A percentile compares a stretch with the other conserved stretches of the same genome.
These are phyloP conservation scores for Podospora pseudocomata DNA, from an alignment of 495 filamentous ascomycete species.

Conservation along the genomic window DNA sequence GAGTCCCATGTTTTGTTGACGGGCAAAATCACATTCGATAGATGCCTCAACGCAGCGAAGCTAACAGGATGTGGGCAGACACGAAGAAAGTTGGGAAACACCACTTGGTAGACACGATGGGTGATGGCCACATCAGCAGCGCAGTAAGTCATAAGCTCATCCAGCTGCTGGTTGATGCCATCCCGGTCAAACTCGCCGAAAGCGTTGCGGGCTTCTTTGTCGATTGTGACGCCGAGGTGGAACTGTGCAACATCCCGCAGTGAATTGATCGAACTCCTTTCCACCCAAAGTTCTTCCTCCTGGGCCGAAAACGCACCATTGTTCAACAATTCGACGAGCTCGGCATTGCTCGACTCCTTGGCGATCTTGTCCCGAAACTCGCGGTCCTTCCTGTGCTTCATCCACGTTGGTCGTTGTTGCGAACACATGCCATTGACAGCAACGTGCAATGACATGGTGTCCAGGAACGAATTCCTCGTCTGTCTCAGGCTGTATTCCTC, in stretches of 20 bases:
- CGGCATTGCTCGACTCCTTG: constrained; percentile 62
- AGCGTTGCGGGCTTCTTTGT: constrained; percentile 81
- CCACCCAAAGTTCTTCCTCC: constrained; percentile 93
- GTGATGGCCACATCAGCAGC: constrained; percentile 92
- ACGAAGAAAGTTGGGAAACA: constrained; percentile 82
- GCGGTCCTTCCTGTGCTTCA: constrained; percentile 86
- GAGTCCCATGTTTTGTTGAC: constrained; percentile 82
- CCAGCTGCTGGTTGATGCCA: constrained; percentile 63
- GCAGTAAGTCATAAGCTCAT: constrained; percentile 89
- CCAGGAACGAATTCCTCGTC: constrained; percentile 80
- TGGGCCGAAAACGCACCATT: constrained; percentile 66
- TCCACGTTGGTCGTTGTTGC: constrained; percentile 90
- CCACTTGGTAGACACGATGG: constrained; percentile 85
- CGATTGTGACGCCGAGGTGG: constrained; percentile 85
- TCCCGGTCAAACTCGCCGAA: constrained; percentile 79
- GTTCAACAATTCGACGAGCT: constrained; percentile 67
- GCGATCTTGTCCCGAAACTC: constrained; percentile 80
- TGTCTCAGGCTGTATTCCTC: constrained; percentile 88
- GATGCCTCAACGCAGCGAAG: constrained; percentile 87
- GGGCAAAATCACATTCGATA: constrained; percentile 88
- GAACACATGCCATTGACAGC: constrained; percentile 99
- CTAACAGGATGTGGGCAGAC: constrained; percentile 95
- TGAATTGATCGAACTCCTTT: constrained; percentile 90
- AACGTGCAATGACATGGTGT: constrained; percentile 98
- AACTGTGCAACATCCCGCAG: constrained; percentile 95